phyloP scores from a whole-genome alignment of 345 rosid species.

The Salix caprea region DNA sequence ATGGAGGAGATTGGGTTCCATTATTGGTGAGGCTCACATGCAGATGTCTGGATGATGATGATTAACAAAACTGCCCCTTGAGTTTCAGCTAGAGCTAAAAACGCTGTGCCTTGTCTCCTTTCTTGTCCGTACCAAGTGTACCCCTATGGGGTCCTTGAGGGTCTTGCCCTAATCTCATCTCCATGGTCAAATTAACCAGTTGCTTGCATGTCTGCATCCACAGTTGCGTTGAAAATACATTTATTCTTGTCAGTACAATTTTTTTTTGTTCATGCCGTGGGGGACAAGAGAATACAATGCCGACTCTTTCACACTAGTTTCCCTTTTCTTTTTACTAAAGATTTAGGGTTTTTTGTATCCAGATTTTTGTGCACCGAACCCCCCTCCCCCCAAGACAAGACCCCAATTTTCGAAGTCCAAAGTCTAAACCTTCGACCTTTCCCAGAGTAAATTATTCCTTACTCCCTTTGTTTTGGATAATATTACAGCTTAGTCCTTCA shows the following conservation, averaged over 20 bases:
- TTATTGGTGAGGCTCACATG: constrained; percentile 54
- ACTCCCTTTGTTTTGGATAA: too few species aligned
- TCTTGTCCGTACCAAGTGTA: constrained; percentile 7
- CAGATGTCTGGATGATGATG: constrained; percentile 35
- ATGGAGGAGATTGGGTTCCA: constrained; percentile 14
- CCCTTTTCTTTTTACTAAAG: too few species aligned
- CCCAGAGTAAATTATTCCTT: too few species aligned
- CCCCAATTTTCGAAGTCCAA: too few species aligned
- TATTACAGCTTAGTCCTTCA: too few species aligned
- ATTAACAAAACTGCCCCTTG: constrained; percentile 7
- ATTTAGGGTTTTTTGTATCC: too few species aligned
- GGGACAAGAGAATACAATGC: too few species aligned
- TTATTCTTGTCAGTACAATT: neutral
- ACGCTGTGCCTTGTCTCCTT: constrained; percentile 5
- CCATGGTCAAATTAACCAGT: neutral
- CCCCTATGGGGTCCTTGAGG: neutral
- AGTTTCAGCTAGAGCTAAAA: neutral
- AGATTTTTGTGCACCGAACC: too few species aligned
- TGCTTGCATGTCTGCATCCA: neutral
- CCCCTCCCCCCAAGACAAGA: too few species aligned
- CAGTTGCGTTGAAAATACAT: neutral
- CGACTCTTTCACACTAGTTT: too few species aligned
- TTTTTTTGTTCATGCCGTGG: too few species aligned
- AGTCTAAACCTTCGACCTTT: too few species aligned
- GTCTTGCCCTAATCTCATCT: neutral